Percentiles rank a stretch among this genome's conserved stretches.
These are phyloP conservation scores for Trichoderma reesei DNA, from an alignment of 495 filamentous ascomycete species.

Conservation along the genomic window DNA sequence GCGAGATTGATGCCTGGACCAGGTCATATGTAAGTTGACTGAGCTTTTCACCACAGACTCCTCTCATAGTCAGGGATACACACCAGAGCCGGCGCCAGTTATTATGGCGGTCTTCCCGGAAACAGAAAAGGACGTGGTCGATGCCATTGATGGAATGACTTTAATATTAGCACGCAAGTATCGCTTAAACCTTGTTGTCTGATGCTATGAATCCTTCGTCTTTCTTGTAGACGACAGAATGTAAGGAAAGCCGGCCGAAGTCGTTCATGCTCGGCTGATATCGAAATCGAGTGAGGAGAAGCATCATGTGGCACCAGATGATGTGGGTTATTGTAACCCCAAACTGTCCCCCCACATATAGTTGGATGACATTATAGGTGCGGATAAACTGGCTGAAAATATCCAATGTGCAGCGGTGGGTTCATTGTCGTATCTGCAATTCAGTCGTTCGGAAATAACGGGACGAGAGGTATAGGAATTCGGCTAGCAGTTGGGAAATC, in stretches of 20 bases:
- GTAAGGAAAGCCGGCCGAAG: background rate
- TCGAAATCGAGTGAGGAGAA: background rate
- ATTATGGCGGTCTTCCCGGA: slow-evolving; percentile 57
- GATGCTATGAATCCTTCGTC: too few relatives aligned
- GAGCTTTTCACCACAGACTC: background rate
- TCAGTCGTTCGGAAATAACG: too few relatives aligned
- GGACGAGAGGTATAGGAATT: too few relatives aligned
- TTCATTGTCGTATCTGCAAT: too few relatives aligned
- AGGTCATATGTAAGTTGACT: background rate
- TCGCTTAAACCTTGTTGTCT: background rate
- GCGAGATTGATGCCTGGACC: slow-evolving; percentile 43
- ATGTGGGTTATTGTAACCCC: background rate
- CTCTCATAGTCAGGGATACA: slow-evolving; percentile 20
- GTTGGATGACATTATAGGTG: background rate
- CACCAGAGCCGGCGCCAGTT: slow-evolving; percentile 59
- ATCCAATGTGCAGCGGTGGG: background rate
- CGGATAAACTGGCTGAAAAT: background rate
- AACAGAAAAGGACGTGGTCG: slow-evolving; percentile 23
- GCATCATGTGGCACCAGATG: background rate
- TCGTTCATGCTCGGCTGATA: background rate
- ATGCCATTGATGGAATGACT: background rate
- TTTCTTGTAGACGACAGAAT: background rate
- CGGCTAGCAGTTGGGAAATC: slow-evolving; percentile 5
- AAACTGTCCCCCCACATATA: background rate
- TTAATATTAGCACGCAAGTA: background rate